phyloP scores from a whole-genome alignment of 345 rosid species.

The Carallia brachiata region DNA sequence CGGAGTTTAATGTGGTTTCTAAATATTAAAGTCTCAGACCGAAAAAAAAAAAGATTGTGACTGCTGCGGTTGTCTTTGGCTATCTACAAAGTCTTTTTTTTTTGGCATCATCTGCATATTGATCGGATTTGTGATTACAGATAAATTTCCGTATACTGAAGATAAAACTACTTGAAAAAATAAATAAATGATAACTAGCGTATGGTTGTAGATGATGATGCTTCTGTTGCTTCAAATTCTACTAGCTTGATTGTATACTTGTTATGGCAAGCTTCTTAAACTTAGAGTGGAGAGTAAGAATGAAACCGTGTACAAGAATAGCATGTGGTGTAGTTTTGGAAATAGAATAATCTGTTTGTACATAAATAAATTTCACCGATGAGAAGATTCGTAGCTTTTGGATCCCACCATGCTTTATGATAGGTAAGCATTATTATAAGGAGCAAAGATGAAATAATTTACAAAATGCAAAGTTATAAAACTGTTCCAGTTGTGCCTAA shows the following conservation, averaged over 20 bases:
- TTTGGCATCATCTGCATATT: too few species aligned
- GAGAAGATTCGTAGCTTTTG: too few species aligned
- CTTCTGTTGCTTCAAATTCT: background rate
- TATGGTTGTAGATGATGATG: background rate
- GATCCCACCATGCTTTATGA: too few species aligned
- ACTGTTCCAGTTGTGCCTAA: too few species aligned
- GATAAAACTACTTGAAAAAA: background rate
- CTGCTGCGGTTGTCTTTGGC: background rate
- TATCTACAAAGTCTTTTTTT: background rate
- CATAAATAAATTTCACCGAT: background rate
- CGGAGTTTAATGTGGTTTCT: too few species aligned
- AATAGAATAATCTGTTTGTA: conserved; percentile 1
- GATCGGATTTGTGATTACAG: background rate
- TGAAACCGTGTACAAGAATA: conserved; percentile 7
- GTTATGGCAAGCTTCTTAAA: conserved; percentile 10
- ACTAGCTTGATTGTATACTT: background rate
- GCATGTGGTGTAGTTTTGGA: conserved; percentile 9
- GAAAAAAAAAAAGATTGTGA: too few species aligned
- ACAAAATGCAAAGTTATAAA: too few species aligned
- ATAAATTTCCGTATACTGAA: background rate
- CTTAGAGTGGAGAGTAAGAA: conserved; percentile 20
- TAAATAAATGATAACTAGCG: background rate
- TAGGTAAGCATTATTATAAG: too few species aligned
- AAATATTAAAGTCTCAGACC: too few species aligned
- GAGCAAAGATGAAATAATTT: too few species aligned